Evolutionary conservation across 192 early-diverging fungal species (phyloP).

Genomic region (Podila verticillata): DNA sequence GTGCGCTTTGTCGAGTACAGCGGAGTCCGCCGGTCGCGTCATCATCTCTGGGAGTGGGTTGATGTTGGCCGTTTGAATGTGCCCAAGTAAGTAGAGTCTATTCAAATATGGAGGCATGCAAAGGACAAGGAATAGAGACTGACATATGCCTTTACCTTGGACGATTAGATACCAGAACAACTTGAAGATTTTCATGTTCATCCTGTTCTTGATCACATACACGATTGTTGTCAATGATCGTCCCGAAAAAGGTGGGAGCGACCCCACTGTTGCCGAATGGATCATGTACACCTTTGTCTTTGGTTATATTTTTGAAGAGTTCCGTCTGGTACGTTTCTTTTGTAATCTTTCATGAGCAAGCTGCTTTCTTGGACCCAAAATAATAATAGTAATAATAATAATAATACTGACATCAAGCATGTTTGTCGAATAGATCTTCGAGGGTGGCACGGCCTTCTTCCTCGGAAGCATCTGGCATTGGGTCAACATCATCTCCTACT

Average conservation of each 20-base stretch:
- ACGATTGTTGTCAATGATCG: conserved; percentile 44
- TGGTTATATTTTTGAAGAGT: conserved; percentile 51
- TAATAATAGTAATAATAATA: no score
- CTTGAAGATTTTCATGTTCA: conserved; percentile 39
- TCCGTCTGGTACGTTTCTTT: conserved; percentile 32
- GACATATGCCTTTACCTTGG: not conserved
- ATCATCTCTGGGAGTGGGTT: conserved; percentile 35
- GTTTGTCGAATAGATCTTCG: conserved; percentile 34
- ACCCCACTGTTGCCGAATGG: conserved; percentile 30
- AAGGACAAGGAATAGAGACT: not conserved
- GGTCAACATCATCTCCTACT: conserved; percentile 52
- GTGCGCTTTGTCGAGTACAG: conserved; percentile 37
- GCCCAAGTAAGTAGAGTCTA: conserved; percentile 38
- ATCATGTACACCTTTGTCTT: conserved; percentile 41
- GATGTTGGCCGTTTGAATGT: conserved; percentile 50
- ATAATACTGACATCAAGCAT: not conserved
- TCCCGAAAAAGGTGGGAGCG: not conserved
- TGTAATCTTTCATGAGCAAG: not conserved
- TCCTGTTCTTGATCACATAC: conserved; percentile 42
- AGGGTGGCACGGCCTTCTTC: conserved; percentile 51
- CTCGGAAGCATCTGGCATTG: conserved; percentile 51
- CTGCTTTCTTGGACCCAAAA: not conserved
- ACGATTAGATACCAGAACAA: conserved; percentile 45
- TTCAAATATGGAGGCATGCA: not conserved
- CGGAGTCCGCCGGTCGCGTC: conserved; percentile 34